Conservation (phyloP, 345 rosid species). For the Raphanus sativus region DNA sequence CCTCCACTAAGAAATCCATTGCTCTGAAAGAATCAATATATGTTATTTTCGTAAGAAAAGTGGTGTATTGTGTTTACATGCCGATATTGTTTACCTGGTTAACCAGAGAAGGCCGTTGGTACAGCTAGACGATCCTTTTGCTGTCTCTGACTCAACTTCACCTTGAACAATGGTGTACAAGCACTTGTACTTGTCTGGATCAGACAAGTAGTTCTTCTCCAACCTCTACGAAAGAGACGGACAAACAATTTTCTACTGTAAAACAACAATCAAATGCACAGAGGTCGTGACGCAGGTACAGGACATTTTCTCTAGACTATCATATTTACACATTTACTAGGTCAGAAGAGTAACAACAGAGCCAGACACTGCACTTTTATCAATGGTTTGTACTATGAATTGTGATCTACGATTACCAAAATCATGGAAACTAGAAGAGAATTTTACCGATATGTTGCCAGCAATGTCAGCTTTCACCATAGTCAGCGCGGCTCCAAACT, state of each 20-base stretch:
- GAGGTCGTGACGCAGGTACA: not conserved
- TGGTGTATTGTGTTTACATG: not conserved
- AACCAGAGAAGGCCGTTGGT: conserved; percentile 96
- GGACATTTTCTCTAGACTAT: not conserved
- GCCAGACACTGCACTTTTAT: not conserved
- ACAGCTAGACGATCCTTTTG: conserved; percentile 85
- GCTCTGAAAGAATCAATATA: conserved; percentile 52
- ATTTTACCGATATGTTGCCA: conserved; percentile 75
- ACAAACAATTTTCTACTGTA: not conserved
- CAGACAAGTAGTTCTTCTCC: conserved; percentile 67
- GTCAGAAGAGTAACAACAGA: not conserved
- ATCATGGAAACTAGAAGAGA: conserved; percentile 1
- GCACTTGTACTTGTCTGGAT: conserved; percentile 61
- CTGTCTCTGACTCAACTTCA: conserved; percentile 72
- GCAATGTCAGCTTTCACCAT: conserved; percentile 86
- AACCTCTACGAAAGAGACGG: conserved; percentile 55
- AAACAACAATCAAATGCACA: conserved; percentile 2
- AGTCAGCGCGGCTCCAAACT: conserved; percentile 88
- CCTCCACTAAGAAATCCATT: conserved; percentile 88
- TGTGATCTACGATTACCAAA: not conserved
- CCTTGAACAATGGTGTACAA: conserved; percentile 74
- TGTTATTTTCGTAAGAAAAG: not conserved
- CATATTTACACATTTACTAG: conserved; percentile 10
- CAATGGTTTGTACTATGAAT: not conserved
- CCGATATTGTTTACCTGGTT: conserved; percentile 53